phyloP scores from a whole-genome alignment of 257 asterid species.

The Misopates orontium region DNA sequence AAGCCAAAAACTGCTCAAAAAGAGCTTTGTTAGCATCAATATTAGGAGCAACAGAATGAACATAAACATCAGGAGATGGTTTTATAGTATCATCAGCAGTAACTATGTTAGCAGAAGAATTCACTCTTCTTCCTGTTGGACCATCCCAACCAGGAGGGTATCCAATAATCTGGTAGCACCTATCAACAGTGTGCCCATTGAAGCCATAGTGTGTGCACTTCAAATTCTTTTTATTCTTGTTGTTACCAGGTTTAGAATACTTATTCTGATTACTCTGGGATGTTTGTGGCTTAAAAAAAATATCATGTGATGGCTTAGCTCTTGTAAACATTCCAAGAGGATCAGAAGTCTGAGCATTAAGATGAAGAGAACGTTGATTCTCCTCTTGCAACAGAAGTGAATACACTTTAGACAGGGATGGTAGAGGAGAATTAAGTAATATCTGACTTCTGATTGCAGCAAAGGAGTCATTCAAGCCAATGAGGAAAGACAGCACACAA shows the following conservation, averaged over 20 bases:
- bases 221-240: too few species aligned
- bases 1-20: not conserved
- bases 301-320: too few species aligned
- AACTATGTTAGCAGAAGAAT: not conserved
- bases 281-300: not conserved
- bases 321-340: not conserved
- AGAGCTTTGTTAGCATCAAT: too few species aligned
- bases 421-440: too few species aligned
- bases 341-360: not conserved
- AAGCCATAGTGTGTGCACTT: too few species aligned
- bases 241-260: too few species aligned
- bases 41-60: not conserved
- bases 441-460: too few species aligned
- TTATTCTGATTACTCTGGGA: not conserved
- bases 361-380: not conserved
- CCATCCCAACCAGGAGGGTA: not conserved
- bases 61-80: not conserved
- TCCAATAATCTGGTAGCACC: too few species aligned
- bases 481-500: not conserved
- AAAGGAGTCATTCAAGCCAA: not conserved
- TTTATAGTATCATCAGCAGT: not conserved
- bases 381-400: not conserved
- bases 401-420: too few species aligned
- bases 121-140: not conserved
- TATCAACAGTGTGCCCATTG: too few species aligned